Base-by-base conservation (phyloP, 768 basidiomycete genomes). In the Auricularia heimuer region DNA sequence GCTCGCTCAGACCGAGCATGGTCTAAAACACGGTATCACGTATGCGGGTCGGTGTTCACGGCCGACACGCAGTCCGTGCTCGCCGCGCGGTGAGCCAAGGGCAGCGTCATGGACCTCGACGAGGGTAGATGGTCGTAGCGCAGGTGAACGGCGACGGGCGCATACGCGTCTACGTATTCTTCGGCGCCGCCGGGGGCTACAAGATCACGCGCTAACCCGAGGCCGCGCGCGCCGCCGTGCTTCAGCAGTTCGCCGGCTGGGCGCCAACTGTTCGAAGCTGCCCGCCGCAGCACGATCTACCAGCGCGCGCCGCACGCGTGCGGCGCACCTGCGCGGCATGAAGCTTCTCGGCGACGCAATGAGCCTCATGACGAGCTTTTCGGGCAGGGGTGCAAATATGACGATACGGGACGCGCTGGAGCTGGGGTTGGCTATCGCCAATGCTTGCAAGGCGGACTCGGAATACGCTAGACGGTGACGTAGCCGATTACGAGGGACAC, bases 331-430 rank as follows among this genome's bases (percentile, higher is more conserved):
- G 4, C 18, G 18, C 18, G 47, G 70, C 21, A 64, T 69, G 54
- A 73, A 69, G 44, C 36, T 70, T 44, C 62, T 75, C 37, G 77
- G 77, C n/a, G 78, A 78, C 51, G 76, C 77, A 0, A 76, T 76
- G 8, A 77, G 78, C 64, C 66, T 75, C 6, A 76, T 78, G 76
- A 67, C 70, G 1, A 77, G 75, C 1, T 77, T 76, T 64, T 73
- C 72, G 1, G 76, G 78, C 2, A 74, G 74, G 24, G 75, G 78
- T 6, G 77, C 72, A 61, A 78, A 79, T 63, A 73, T 73, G 45
- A 74, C 74, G 44, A 71, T 76, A 73, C 58, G 66, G 8, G 75
- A 75, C 61, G 74, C 69, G 51, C 36, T 45, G 16, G 66, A 70
- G 18, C 64, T 70, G n/a, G 68, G 54, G 8, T 16, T 62, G 8